Base-by-base conservation (phyloP, 163 green algal genomes). In the Prototheca wickerhamii region DNA sequence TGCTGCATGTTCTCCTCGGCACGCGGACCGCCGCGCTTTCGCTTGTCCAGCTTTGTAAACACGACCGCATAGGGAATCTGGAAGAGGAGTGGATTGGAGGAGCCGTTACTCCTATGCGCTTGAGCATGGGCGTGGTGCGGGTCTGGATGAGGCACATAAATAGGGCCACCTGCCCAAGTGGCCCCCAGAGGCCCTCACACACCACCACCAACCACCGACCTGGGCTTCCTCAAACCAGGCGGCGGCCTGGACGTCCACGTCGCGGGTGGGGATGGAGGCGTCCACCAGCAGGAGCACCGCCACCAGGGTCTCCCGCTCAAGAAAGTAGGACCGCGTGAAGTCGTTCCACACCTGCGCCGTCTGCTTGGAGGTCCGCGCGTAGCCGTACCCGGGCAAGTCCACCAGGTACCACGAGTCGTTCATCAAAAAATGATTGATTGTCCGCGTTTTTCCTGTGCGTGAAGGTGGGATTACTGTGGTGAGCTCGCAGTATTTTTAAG, bases 371-470 rank as follows among this genome's bases (percentile, higher is more conserved):
- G 72, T 73, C 51, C 82, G 82, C 3, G 87, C 82, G 60, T 90
- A 93, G 12, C 92, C 92, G 61, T 98, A 98, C 15, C 92, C 92
- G 7, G 92, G 92, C 26, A 98, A 74, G 66, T 98, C 92, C 20
- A 98, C 92, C 15, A 98, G 69, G 67, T 93, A 96, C 91, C 90
- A 97, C 12, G 33, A 77, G 56, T 89, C 79, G 74, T 98, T 97
- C 61, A 98, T 96, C 4, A 95, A 61, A 62, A 95, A 98, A 63
- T 97, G 91, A 74, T 98, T 98, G 65, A 98, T 98, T 42, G 82
- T 87, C 53, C 84, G 84, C 31, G 92, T 98, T 75, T 96, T 97
- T 60, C 92, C 92, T 92, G 86, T 52, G 29, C n/a, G 46, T 28
- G 46, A 30, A 25, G 46, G 37, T 10, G 1, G 0, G 37, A 44